Conservation (phyloP, 2,329 filamentous ascomycete species). For the Tolypocladium album region DNA sequence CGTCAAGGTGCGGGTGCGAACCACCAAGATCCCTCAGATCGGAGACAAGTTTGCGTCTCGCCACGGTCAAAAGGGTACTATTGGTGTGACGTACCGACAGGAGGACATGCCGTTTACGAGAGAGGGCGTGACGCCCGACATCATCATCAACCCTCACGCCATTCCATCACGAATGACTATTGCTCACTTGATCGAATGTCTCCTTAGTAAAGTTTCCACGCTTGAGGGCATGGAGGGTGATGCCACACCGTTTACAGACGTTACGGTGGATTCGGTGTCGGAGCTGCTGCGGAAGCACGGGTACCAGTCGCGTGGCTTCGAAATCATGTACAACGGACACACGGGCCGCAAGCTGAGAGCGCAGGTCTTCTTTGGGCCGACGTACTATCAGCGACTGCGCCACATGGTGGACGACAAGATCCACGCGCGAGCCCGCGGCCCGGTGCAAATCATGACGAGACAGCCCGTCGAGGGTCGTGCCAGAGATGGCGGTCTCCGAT, state of each 20-base stretch:
- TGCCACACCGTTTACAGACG: conserved; percentile 93
- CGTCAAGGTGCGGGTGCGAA: conserved; percentile 93
- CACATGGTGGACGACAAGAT: conserved; percentile 99
- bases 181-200: conserved; percentile 98
- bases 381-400: conserved; percentile 95
- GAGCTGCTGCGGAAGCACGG: conserved; percentile 77
- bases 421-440: conserved; percentile 93
- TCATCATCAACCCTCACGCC: conserved; percentile 98
- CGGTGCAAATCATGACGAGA: conserved; percentile 91
- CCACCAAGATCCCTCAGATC: conserved; percentile 96
- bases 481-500: conserved; percentile 91
- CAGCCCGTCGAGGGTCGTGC: conserved; percentile 98
- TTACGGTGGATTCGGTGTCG: conserved; percentile 91
- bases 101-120: conserved; percentile 98
- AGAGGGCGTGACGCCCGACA: conserved; percentile 84
- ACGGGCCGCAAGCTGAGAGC: conserved; percentile 88
- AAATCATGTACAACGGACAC: conserved; percentile 98
- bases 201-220: conserved; percentile 90
- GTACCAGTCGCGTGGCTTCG: conserved; percentile 94
- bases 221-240: conserved; percentile 93
- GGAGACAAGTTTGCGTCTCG: conserved; percentile 98
- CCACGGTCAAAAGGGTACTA: conserved; percentile 98
- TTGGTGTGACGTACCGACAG: conserved; percentile 94
- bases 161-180: conserved; percentile 99
- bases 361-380: conserved; percentile 94